These are phyloP conservation scores for Oehlia diaphana DNA, from an alignment of 192 early-diverging fungal species.

Conservation along the genomic window DNA sequence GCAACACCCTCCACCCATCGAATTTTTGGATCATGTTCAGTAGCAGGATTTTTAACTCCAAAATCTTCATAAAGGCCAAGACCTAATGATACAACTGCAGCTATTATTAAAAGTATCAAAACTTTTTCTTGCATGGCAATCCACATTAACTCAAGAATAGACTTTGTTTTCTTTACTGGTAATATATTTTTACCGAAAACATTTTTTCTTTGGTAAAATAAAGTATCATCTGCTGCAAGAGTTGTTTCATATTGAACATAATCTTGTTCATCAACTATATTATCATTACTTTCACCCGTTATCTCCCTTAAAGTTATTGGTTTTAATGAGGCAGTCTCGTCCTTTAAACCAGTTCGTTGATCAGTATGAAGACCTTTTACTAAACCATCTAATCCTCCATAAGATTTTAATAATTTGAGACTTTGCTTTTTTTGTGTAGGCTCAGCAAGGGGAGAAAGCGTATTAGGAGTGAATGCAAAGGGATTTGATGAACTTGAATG, in stretches of 20 bases:
- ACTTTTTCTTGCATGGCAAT: conserved; percentile 81
- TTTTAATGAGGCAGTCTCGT: conserved; percentile 8
- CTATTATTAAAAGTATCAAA: conserved; percentile 73
- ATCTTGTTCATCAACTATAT: background rate
- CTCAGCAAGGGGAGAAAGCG: too few relatives aligned
- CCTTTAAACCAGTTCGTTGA: conserved; percentile 43
- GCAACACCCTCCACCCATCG: conserved; percentile 88
- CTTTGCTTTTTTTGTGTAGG: conserved; percentile 31
- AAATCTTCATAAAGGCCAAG: conserved; percentile 85
- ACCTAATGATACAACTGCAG: conserved; percentile 76
- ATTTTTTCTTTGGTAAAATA: conserved; percentile 54
- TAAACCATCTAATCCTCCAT: conserved; percentile 57
- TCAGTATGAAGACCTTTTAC: conserved; percentile 50
- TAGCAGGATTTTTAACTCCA: conserved; percentile 36
- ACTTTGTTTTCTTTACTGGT: conserved; percentile 67
- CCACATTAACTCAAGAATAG: conserved; percentile 77
- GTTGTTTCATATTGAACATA: background rate
- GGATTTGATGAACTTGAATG: conserved; percentile 32
- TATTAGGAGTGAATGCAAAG: conserved; percentile 52
- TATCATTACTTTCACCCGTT: background rate
- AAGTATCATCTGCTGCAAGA: background rate
- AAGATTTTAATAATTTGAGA: conserved; percentile 37
- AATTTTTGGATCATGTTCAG: conserved; percentile 45
- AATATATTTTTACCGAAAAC: conserved; percentile 73
- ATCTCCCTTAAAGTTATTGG: conserved; percentile 15